Conservation (phyloP, 306 rosid species). For the Gillenia trifoliata region DNA sequence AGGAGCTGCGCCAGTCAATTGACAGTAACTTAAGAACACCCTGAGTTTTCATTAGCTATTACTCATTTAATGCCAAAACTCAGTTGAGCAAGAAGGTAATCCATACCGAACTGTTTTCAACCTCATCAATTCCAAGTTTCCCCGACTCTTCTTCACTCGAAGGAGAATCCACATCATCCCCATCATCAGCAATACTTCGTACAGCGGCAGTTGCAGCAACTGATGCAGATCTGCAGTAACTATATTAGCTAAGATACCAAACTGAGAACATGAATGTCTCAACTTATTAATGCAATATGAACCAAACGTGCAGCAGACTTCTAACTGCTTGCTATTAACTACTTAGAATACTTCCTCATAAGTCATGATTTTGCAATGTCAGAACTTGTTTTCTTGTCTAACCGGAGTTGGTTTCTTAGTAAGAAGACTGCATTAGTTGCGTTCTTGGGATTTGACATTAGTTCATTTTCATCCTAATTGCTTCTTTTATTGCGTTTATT, state of each 20-base stretch:
- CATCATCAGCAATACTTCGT: constrained; percentile 41
- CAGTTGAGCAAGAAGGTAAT: constrained; percentile 3
- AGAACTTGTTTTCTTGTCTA: neutral
- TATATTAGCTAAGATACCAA: neutral
- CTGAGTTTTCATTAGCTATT: neutral
- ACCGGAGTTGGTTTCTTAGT: neutral
- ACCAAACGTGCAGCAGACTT: neutral
- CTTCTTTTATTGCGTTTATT: neutral
- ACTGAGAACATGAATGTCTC: neutral
- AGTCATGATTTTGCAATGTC: neutral
- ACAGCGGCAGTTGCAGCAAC: constrained; percentile 62
- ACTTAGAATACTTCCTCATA: neutral
- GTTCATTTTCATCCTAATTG: neutral
- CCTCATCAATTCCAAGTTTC: constrained; percentile 46
- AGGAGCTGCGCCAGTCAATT: neutral
- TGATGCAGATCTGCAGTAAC: constrained; percentile 67
- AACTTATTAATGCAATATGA: neutral
- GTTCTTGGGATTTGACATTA: neutral
- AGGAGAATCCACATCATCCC: constrained; percentile 50
- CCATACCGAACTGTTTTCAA: constrained; percentile 78
- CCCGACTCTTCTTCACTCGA: constrained; percentile 59
- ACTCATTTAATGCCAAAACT: constrained; percentile 2
- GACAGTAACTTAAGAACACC: neutral
- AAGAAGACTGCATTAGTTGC: neutral
- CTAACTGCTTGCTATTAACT: neutral